Base-by-base conservation (phyloP, 2,329 filamentous ascomycete species). In the Colletotrichum sp. region DNA sequence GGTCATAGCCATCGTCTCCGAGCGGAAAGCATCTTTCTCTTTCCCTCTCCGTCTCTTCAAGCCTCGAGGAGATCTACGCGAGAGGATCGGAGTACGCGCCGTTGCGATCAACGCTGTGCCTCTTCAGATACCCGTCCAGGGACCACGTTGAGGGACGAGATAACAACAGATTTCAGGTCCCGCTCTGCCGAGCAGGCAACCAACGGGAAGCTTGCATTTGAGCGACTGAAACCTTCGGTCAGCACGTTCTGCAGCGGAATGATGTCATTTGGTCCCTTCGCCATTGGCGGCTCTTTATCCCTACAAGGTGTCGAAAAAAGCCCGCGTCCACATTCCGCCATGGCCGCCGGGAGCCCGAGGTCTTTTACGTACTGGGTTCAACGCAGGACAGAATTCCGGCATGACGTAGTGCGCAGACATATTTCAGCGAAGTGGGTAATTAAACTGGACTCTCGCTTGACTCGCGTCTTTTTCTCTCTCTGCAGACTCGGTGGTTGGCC, bases 211-310 rank as follows among this genome's bases (percentile, higher is more conserved):
- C 63, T 63, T 4, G 18, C 24, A 48, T 48, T 55, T 38, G 32
- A 52, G 30, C 24, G 63, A 30, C 73, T 71, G 74, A 74, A 74
- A 69, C 30, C 58, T 67, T 65, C 10, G 15, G 21, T 21, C 57
- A 36, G 65, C 13, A 58, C 67, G 24, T 71, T 57, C 55, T 67
- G 63, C 73, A 55, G 71, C 64, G 74, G 48, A 30, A 76, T 76
- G 70, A 76, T 76, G 74, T 76, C 74, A 76, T 76, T 10, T 52
- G 67, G 58, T 34, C 32, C 34, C 24, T 52, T 60, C 66, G 52
- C 67, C 43, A 48, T 70, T 38, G 58, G 57, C 67, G 67, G 38
- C 58, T 63, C 30, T 32, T 52, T 9, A 26, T 70, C 57, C 36
- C 57, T 63, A 61, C 66, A 68, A 68, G 32, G 66, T 68, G 66